Conservation (phyloP, 192 early-diverging fungal species). For the Entomortierella beljakovae region DNA sequence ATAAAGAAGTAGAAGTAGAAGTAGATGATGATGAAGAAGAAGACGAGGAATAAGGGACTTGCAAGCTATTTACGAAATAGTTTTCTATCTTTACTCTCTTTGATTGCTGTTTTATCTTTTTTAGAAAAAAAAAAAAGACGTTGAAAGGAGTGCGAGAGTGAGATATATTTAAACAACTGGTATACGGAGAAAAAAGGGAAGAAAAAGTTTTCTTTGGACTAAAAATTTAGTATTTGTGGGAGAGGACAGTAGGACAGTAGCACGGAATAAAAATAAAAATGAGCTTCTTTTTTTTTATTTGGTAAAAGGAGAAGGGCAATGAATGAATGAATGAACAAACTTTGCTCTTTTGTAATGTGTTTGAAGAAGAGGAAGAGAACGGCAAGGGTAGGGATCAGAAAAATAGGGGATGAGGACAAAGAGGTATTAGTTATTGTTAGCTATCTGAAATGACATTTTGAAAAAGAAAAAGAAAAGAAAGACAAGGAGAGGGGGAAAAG, state of each 20-base stretch:
- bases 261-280: not conserved
- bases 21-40: too few species aligned
- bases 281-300: too few species aligned
- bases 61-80: not conserved
- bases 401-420: not conserved
- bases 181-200: not conserved
- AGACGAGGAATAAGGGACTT: not conserved
- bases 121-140: not conserved
- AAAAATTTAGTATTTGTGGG: not conserved
- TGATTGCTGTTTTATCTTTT: too few species aligned
- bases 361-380: too few species aligned
- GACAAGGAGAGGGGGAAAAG: not conserved
- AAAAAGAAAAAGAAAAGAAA: conserved; percentile 1
- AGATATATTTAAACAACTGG: too few species aligned
- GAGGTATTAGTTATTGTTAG: too few species aligned
- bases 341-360: too few species aligned
- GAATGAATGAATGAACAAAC: not conserved
- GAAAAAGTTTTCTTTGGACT: not conserved
- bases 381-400: too few species aligned
- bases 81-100: too few species aligned
- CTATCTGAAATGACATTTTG: too few species aligned
- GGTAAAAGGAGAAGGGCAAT: not conserved
- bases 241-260: not conserved
- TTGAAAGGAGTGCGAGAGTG: not conserved
- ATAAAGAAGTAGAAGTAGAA: too few species aligned